Conservation (phyloP, 2,329 filamentous ascomycete genomes). For the Diaporthe sp. region DNA sequence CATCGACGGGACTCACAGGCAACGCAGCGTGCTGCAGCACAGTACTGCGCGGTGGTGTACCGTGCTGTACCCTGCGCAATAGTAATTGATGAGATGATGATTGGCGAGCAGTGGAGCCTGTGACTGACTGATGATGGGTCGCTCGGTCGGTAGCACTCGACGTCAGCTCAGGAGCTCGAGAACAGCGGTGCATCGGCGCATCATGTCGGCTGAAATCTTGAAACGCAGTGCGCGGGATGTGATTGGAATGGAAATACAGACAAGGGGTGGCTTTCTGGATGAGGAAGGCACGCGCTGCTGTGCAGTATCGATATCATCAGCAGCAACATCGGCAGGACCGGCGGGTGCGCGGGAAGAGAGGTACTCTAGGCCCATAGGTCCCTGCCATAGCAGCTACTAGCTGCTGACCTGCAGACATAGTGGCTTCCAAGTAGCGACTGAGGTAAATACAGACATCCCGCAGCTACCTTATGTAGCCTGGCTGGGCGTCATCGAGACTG, state of each 20-base stretch:
- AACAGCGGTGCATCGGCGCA: slow-evolving; percentile 22
- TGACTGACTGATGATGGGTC: slow-evolving; percentile 8
- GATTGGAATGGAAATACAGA: slow-evolving; percentile 11
- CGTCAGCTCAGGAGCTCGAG: slow-evolving; percentile 13
- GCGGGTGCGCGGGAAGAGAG: neutral
- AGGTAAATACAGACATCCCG: neutral
- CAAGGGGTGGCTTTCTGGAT: slow-evolving; percentile 28
- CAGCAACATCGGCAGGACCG: slow-evolving; percentile 9
- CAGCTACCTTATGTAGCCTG: neutral
- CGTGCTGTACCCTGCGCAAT: neutral
- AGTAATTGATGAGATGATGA: slow-evolving; percentile 15
- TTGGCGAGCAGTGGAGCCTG: slow-evolving; percentile 22
- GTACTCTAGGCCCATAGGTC: neutral
- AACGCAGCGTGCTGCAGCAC: neutral
- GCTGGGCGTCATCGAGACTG: neutral
- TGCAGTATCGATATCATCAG: slow-evolving; percentile 25
- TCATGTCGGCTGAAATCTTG: slow-evolving; percentile 36
- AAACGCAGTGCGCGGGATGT: slow-evolving; percentile 36
- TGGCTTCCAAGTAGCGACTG: slow-evolving; percentile 5
- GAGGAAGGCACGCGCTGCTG: slow-evolving; percentile 25
- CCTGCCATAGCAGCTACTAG: neutral
- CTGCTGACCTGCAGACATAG: slow-evolving; percentile 22
- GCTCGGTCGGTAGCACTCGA: slow-evolving; percentile 16
- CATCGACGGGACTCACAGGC: neutral
- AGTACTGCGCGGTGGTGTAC: neutral